These are phyloP conservation scores for Phytophthora hybrid DNA, from an alignment of 352 stramenopile species.

Conservation along the genomic window DNA sequence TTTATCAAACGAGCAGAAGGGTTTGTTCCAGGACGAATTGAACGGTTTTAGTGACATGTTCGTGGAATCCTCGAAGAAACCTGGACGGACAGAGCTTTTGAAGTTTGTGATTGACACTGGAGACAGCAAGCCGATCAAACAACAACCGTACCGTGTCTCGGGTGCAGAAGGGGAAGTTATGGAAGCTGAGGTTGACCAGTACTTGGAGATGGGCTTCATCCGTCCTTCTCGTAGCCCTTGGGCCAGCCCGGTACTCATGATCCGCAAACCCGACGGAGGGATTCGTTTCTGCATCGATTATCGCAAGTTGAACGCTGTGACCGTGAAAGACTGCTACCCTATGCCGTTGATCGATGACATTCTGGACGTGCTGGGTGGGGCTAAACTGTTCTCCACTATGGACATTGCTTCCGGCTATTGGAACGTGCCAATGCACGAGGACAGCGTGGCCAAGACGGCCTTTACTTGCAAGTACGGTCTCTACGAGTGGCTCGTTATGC, in stretches of 20 bases:
- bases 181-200: conserved; percentile 12
- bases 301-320: conserved; percentile 10
- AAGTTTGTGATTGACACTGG: conserved; percentile 18
- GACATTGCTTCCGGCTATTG: not conserved
- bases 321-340: conserved; percentile 10
- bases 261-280: not conserved
- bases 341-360: conserved; percentile 27
- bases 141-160: conserved; percentile 15
- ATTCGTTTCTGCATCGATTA: conserved; percentile 27
- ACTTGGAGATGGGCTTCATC: conserved; percentile 3
- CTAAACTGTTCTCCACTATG: conserved; percentile 9
- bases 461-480: too few species aligned
- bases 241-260: conserved; percentile 9
- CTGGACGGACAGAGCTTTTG: conserved; percentile 5
- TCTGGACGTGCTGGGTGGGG: conserved; percentile 1
- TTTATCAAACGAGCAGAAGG: not conserved
- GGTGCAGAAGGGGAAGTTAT: conserved; percentile 10
- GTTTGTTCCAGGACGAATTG: not conserved
- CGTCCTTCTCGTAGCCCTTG: not conserved
- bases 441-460: too few species aligned
- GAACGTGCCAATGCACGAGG: too few species aligned
- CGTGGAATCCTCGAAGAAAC: conserved; percentile 11
- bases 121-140: conserved; percentile 6
- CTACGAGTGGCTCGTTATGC: too few species aligned
- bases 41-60: not conserved